Base-by-base conservation (phyloP, 2,329 filamentous ascomycete genomes). In the Cercospora sojina region DNA sequence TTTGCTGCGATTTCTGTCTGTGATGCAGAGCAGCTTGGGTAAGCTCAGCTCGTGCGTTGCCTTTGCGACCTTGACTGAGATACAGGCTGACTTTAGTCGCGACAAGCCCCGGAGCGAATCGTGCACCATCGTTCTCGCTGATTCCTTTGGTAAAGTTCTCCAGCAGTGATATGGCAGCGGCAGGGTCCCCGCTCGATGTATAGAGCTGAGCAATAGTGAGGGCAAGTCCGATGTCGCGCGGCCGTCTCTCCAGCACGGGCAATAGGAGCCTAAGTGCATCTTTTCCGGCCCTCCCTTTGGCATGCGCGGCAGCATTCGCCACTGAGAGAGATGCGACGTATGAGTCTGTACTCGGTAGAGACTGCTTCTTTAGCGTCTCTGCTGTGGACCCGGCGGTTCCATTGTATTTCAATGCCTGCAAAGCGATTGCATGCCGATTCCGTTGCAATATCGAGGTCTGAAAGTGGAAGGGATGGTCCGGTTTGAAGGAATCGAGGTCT, bases 201-300 rank as follows among this genome's bases (percentile, higher is more conserved):
- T 96, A 93, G 53, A 97, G 85, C 77, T 97, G 93, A 9, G 94
- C 85, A 64, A 92, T 86, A 9, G 91, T 93, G 43, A 97, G 82
- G 25, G 91, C 81, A 3, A 97, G 83, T 1, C 93, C 94, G 23
- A 97, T 82, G 75, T 97, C 92, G 67, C 87, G 87, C 0, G 93
- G 91, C 31, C 91, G 84, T 74, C 88, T 89, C 72, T 92, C 89
- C 6, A 94, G 81, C 12, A 93, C 78, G 1, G 87, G 86, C 3
- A 91, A 79, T 27, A 96, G 86, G 38, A 86, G 83, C 75, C 89
- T 91, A 35, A 96, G 80, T 5, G 89, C 88, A 55, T 87, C 84
- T 72, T 90, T 90, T 53, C 88, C 89, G 9, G 84, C 84, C 70
- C 84, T 79, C 38, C 87, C 86, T 56, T 88, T 84, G 7, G 89